Base-by-base conservation (phyloP, 2,329 filamentous ascomycete species). In the Didymella pomorum region DNA sequence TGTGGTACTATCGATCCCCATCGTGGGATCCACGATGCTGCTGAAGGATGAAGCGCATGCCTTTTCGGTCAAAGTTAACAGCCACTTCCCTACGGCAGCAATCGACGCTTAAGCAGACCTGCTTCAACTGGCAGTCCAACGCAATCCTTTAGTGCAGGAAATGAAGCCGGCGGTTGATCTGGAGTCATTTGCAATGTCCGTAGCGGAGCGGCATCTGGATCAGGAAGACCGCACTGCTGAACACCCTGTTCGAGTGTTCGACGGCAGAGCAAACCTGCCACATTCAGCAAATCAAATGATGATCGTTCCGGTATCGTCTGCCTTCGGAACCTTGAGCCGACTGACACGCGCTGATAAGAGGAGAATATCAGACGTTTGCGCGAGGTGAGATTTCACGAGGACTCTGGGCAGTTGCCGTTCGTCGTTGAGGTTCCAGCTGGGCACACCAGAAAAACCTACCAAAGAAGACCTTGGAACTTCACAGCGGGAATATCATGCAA, bases 101-200 rank as follows among this genome's bases (percentile, higher is more conserved):
- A 56, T 56, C 46, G 11, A 51, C 41, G 7, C 9, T 4, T n/a
- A 31, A 44, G 11, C 10, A 25, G 21, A 56, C 45, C 39, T 56
- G 46, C 46, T 28, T 16, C 9, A 35, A 37, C 9, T 9, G 37
- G 52, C 18, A 50, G 16, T 37, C 41, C 16, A 5, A 42, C 20
- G 3, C 20, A 8, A 42, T 42, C 39, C 39, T 42, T 42, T 11
- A 21, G 4, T 25, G 39, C 39, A 12, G 20, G 18, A 39, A n/a
- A 23, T 23, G 39, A 42, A 16, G 39, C 39, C 18, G 20, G 41
- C 21, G 41, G 37, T 9, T 41, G 37, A 21, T 41, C 20, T 41
- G 37, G 37, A 41, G 20, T 23, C 37, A 41, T 41, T 23, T 10
- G 20, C 20, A 23, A 23, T 26, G 21, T 26, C 3, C 1, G 21